Base-by-base conservation (phyloP, 2,329 filamentous ascomycete genomes). In the Claviceps monticola region DNA sequence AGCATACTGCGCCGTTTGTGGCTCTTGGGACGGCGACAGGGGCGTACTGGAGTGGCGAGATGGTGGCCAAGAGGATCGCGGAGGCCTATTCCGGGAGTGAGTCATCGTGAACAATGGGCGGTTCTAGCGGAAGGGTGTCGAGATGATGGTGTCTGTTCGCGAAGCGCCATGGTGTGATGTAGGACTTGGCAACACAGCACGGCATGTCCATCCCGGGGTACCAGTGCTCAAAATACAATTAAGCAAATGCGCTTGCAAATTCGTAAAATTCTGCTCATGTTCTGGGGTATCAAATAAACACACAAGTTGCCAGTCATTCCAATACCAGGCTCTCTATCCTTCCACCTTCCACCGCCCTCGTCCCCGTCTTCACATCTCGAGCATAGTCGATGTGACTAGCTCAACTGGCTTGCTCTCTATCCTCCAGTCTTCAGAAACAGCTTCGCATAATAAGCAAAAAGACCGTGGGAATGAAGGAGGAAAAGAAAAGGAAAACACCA, bases 31-130 rank as follows among this genome's bases (percentile, higher is more conserved):
- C 90, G 4, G 86, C 84, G 13, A 94, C 88, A 0, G 91, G 91
- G 0, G 91, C 91, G 11, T 96, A 88, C 65, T 95, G 88, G 88
- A 88, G 86, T 64, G 90, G 90, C 1, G 88, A 95, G 70, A 78
- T 76, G 19, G 86, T 89, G 37, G 89, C 77, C 1, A 76, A 72
- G 64, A 78, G 82, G 61, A 78, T 89, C 53, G 69, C 72, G 1
- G 71, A 75, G 60, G 71, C 67, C 7, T 83, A 83, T 62, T 74
- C 29, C 36, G 13, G 5, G n/a, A 37, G 11, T 23, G n/a, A 46
- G 23, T 17, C n/a, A 5, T 34, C 16, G 7, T 5, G 23, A 26
- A 29, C 17, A 26, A 26, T 19, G 17, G 11, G 8, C 26, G n/a
- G n/a, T 19, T 14, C 23, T 5, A 17, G 48, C 5, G 23, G 19